phyloP scores from a whole-genome alignment of 768 basidiomycete species.

The Trichaptum fuscoviolaceum region DNA sequence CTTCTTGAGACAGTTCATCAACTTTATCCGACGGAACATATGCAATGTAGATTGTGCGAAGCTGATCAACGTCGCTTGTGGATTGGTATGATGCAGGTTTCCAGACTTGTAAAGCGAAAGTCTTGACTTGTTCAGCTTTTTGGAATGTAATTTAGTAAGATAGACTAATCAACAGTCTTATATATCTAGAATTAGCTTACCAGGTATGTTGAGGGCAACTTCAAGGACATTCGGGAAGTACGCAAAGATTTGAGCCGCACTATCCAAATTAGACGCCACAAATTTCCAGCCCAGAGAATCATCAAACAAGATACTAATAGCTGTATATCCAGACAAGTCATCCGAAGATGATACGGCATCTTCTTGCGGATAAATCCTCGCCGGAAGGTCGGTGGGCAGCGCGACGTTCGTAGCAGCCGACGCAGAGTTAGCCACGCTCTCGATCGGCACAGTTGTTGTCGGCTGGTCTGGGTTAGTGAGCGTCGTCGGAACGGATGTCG shows the following conservation, averaged over 20 bases:
- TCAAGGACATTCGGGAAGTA: constrained; percentile 53
- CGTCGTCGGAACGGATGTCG: constrained; percentile 20
- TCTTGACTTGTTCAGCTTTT: constrained; percentile 32
- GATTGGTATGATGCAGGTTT: constrained; percentile 53
- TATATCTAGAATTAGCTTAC: constrained; percentile 31
- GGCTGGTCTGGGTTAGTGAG: constrained; percentile 35
- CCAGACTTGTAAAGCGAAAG: constrained; percentile 63
- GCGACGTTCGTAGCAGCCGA: constrained; percentile 19
- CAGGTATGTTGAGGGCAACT: constrained; percentile 36
- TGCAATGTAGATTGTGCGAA: constrained; percentile 68
- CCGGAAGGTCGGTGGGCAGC: constrained; percentile 58
- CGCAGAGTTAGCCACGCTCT: constrained; percentile 19
- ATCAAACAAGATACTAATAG: constrained; percentile 66
- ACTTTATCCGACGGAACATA: constrained; percentile 59
- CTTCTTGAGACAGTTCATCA: constrained; percentile 54
- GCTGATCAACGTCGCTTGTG: constrained; percentile 37
- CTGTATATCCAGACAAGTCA: constrained; percentile 33
- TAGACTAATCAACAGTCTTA: constrained; percentile 18
- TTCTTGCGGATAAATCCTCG: constrained; percentile 45
- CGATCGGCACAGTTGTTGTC: constrained; percentile 24
- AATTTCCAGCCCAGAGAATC: constrained; percentile 59
- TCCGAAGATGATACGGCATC: constrained; percentile 15
- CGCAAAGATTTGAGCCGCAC: constrained; percentile 74
- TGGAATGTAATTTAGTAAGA: constrained; percentile 25
- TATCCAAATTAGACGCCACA: constrained; percentile 50